These are phyloP conservation scores for Penicillium olsonii DNA, from an alignment of 2,329 filamentous ascomycete genomes.

Conservation along the genomic window DNA sequence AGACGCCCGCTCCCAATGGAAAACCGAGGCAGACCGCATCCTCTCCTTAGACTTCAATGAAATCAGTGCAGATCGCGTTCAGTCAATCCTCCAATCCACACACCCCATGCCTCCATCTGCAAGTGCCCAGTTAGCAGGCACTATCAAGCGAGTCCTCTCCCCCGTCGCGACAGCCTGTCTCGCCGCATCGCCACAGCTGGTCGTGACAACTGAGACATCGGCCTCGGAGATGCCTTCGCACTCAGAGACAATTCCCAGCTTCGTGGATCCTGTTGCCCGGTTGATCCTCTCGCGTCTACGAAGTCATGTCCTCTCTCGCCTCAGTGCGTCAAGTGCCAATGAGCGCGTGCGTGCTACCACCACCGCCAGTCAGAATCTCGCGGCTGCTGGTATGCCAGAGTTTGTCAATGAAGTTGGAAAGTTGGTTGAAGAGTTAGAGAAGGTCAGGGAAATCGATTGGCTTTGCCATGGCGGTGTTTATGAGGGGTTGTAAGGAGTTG, in stretches of 20 bases:
- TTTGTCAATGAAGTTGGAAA: conserved; percentile 61
- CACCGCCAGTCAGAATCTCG: conserved; percentile 60
- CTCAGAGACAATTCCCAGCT: conserved; percentile 38
- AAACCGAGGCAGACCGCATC: conserved; percentile 60
- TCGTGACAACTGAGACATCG: conserved; percentile 61
- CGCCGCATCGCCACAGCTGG: conserved; percentile 26
- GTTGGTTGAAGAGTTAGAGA: conserved; percentile 59
- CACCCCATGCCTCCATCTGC: conserved; percentile 51
- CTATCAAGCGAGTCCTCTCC: conserved; percentile 55
- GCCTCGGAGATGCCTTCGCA: conserved; percentile 35
- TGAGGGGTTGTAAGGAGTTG: conserved; percentile 49
- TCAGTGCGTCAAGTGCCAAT: conserved; percentile 61
- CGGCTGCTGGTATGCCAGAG: conserved; percentile 62
- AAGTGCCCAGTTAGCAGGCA: conserved; percentile 47
- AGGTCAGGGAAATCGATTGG: conserved; percentile 61
- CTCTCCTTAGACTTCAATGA: conserved; percentile 52
- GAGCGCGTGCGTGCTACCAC: conserved; percentile 61
- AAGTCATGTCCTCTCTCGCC: conserved; percentile 55
- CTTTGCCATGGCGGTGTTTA: conserved; percentile 60
- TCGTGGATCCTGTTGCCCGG: conserved; percentile 62
- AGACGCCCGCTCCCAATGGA: conserved; percentile 65
- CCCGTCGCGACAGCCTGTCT: conserved; percentile 51
- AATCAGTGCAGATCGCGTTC: conserved; percentile 43
- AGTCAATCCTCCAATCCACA: conserved; percentile 50
- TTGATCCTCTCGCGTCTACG: conserved; percentile 62